Conservation (phyloP, 352 stramenopile genomes). For the Peronospora farinosa region DNA sequence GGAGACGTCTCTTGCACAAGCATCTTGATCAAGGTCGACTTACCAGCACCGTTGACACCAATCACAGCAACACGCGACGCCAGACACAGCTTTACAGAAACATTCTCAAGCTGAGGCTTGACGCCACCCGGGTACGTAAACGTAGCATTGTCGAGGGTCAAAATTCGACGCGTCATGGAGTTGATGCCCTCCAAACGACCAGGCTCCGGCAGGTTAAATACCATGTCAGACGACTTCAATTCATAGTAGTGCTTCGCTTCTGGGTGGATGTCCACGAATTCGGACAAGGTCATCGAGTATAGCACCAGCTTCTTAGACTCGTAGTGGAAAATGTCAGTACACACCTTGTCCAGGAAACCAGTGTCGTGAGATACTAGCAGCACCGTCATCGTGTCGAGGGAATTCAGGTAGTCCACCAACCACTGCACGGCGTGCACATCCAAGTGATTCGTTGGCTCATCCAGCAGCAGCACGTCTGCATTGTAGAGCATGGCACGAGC, state of each 20-base stretch:
- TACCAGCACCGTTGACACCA: constrained; percentile 94
- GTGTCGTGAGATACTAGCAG: constrained; percentile 97
- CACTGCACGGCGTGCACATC: constrained; percentile 97
- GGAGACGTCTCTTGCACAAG: constrained; percentile 73
- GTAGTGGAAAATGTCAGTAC: constrained; percentile 95
- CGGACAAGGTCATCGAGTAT: constrained; percentile 82
- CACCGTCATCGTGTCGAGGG: constrained; percentile 90
- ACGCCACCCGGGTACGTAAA: constrained; percentile 81
- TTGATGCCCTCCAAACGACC: constrained; percentile 87
- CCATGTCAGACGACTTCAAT: constrained; percentile 69
- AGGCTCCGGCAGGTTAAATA: constrained; percentile 87
- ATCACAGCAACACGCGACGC: constrained; percentile 95
- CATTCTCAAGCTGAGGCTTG: constrained; percentile 89
- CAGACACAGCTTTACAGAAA: constrained; percentile 92
- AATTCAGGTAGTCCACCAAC: constrained; percentile 96
- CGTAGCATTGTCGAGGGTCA: constrained; percentile 86
- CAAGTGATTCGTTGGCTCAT: constrained; percentile 93
- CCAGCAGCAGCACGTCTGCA: constrained; percentile 92
- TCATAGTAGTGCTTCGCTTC: constrained; percentile 93
- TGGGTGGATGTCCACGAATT: constrained; percentile 88
- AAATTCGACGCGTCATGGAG: constrained; percentile 88
- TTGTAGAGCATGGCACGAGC: constrained; percentile 92
- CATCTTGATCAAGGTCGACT: constrained; percentile 98
- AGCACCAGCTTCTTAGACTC: constrained; percentile 94
- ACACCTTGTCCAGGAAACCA: constrained; percentile 95